Base-by-base conservation (phyloP, 2,329 filamentous ascomycete genomes). In the Plectosphaerella cucumerina region DNA sequence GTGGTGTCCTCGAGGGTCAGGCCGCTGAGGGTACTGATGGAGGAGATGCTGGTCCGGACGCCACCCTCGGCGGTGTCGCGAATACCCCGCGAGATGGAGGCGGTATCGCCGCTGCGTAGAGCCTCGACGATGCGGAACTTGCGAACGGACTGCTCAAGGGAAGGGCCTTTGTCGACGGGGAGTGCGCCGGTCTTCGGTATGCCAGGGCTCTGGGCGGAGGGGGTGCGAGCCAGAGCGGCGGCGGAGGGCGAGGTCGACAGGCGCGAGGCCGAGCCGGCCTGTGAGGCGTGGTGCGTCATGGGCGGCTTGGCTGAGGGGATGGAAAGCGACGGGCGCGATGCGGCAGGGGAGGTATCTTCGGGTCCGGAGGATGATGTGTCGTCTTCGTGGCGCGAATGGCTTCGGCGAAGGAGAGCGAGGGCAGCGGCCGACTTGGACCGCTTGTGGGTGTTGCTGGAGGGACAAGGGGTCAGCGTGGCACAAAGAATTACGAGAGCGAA, bases 91-190 rank as follows among this genome's bases (percentile, higher is more conserved):
- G 89, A 90, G 60, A 99, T 97, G 35, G 89, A 89, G 14, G 86
- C 86, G 1, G 90, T 96, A 66, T 99, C 93, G 49, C 94, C 94
- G 66, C 83, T 94, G 58, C 93, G 84, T 57, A 99, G 75, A 41
- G 92, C 88, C 72, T 97, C 94, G 64, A 97, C 96, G 44, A 97
- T 84, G 58, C 92, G 86, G 70, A 99, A 99, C 58, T 96, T 92
- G 64, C 88, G 85, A 49, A 99, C 90, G 0, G 93, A 97, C 69
- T 96, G 91, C 65, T 99, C 92, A 52, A 99, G 88, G 21, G 83
- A 85, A 34, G 64, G 70, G 22, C 67, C 70, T 62, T 75, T 80
- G 47, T 76, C 74, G 39, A 61, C 55, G 21, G 59, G 55, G 20
- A 54, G 50, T 41, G 37, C 54, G 21, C 52, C 56, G 53, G 57